Evolutionary conservation across 306 rosid species (phyloP).

Genomic region (Neltuma alba): DNA sequence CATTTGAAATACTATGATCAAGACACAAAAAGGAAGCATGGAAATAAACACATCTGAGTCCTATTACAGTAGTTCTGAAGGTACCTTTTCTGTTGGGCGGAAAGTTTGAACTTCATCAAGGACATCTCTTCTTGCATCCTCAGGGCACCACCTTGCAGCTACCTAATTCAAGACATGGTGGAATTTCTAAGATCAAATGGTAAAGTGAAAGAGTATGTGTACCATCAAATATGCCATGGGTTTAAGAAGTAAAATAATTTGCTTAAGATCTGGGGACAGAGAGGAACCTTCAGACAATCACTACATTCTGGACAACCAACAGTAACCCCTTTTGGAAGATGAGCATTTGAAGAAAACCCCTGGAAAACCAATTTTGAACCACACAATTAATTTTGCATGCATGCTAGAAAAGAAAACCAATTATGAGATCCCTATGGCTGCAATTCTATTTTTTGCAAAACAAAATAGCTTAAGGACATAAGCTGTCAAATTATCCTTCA

Average conservation of each 20-base stretch:
- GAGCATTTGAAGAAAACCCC: constrained; percentile 46
- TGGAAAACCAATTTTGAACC: constrained; percentile 36
- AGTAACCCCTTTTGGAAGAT: constrained; percentile 64
- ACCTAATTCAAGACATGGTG: constrained; percentile 59
- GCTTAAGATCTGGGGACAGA: constrained; percentile 12
- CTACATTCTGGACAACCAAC: constrained; percentile 68
- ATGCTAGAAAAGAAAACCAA: constrained; percentile 25
- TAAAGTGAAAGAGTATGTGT: constrained; percentile 33
- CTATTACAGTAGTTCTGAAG: constrained; percentile 29
- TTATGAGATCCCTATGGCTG: not conserved
- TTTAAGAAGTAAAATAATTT: constrained; percentile 29
- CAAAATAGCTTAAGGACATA: constrained; percentile 7
- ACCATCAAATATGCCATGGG: constrained; percentile 17
- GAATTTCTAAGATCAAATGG: constrained; percentile 33
- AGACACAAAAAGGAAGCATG: constrained; percentile 30
- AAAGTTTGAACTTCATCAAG: constrained; percentile 71
- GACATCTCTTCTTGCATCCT: constrained; percentile 59
- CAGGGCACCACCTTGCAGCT: constrained; percentile 79
- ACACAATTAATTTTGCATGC: constrained; percentile 12
- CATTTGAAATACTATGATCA: constrained; percentile 27
- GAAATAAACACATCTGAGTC: constrained; percentile 14
- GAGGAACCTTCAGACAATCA: constrained; percentile 63
- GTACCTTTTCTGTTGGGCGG: constrained; percentile 85
- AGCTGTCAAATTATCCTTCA: not conserved
- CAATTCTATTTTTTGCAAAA: constrained; percentile 12